A percentile compares a stretch with the other conserved stretches of the same genome.
These are phyloP conservation scores for Protostelium mycophagum DNA, from an alignment of 78 protist species.

Conservation along the genomic window DNA sequence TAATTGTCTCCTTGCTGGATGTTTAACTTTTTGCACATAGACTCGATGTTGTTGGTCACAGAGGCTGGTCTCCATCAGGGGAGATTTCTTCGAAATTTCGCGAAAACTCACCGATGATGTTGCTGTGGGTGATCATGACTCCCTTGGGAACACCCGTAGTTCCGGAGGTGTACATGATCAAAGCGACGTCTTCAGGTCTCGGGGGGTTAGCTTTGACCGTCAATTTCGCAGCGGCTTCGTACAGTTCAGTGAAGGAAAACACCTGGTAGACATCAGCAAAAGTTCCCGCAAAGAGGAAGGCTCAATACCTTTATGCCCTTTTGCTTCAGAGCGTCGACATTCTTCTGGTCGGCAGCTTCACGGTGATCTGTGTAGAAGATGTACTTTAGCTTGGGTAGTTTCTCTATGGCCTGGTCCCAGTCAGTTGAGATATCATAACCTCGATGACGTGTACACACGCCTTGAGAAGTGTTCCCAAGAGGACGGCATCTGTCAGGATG, in stretches of 20 bases:
- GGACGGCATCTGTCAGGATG: background rate
- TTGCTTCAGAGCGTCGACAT: background rate
- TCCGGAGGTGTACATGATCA: constrained; percentile 44
- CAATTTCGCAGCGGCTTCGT: background rate
- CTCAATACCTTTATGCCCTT: background rate
- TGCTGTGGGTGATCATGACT: constrained; percentile 41
- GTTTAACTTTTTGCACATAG: too few species aligned
- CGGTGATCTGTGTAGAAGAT: background rate
- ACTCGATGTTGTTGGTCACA: background rate
- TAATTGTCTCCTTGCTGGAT: constrained; percentile 34
- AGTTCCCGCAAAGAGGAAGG: too few species aligned
- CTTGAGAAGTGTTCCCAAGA: background rate
- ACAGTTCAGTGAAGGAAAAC: background rate
- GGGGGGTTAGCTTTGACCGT: constrained; percentile 1
- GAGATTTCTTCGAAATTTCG: too few species aligned
- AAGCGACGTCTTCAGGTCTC: constrained; percentile 7
- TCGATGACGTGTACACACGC: background rate
- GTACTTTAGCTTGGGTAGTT: background rate
- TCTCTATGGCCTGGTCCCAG: background rate
- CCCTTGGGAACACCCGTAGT: constrained; percentile 72
- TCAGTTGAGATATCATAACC: background rate
- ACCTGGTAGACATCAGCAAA: background rate
- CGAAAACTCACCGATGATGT: constrained; percentile 38
- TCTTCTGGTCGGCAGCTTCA: background rate
- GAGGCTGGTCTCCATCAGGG: constrained; percentile 30